phyloP scores from a whole-genome alignment of 2,329 filamentous ascomycete species.

The Fusarium tanahbumbuense region DNA sequence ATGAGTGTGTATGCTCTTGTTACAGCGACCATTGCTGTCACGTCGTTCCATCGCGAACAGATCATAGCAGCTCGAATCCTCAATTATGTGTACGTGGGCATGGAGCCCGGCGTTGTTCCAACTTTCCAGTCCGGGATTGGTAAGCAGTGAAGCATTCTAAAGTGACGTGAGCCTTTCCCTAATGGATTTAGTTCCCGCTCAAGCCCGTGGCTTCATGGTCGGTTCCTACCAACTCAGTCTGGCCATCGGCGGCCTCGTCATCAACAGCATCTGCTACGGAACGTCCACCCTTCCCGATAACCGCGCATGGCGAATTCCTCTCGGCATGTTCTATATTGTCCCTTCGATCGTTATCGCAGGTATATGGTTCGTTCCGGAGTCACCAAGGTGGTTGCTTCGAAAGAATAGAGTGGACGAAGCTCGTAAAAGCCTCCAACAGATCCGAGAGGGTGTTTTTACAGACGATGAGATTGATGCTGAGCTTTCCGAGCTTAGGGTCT shows the following conservation, averaged over 20 bases:
- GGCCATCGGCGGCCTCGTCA: conserved; percentile 42
- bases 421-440: not conserved
- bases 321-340: conserved; percentile 41
- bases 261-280: conserved; percentile 38
- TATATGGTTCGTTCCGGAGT: conserved; percentile 44
- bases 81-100: conserved; percentile 42
- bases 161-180: too few species aligned
- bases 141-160: not conserved
- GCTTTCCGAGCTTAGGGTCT: conserved; percentile 27
- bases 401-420: conserved; percentile 39
- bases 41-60: conserved; percentile 29
- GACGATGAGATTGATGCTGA: conserved; percentile 34
- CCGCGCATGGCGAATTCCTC: conserved; percentile 38
- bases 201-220: conserved; percentile 50
- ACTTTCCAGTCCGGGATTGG: conserved; percentile 52
- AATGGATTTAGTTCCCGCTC: conserved; percentile 39
- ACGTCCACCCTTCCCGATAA: conserved; percentile 37
- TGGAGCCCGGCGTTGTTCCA: conserved; percentile 48
- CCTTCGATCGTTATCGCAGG: conserved; percentile 19
- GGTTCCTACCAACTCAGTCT: conserved; percentile 51
- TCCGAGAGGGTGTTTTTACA: conserved; percentile 30
- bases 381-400: conserved; percentile 41
- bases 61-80: conserved; percentile 42
- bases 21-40: conserved; percentile 39
- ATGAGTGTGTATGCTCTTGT: conserved; percentile 52